phyloP scores from a whole-genome alignment of 306 rosid species.

The Quercus bicolor region DNA sequence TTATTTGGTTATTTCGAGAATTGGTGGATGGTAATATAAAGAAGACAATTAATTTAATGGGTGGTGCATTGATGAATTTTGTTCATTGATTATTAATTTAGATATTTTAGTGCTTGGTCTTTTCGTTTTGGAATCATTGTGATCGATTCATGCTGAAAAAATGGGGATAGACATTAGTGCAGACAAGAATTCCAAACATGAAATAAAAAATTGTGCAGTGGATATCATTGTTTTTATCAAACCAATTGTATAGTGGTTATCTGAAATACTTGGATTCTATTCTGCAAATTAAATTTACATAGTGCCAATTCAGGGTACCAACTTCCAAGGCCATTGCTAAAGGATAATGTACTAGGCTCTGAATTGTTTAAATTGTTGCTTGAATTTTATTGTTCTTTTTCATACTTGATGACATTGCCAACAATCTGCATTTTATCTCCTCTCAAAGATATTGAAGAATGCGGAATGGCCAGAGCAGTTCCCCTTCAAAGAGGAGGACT shows the following conservation, averaged over 20 bases:
- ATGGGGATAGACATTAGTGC: not conserved
- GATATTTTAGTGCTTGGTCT: not conserved
- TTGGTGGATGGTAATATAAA: not conserved
- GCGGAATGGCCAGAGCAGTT: constrained; percentile 73
- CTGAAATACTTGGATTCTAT: not conserved
- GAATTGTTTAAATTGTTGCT: constrained; percentile 1
- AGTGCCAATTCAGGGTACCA: not conserved
- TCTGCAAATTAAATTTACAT: not conserved
- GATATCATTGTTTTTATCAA: not conserved
- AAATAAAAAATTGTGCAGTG: not conserved
- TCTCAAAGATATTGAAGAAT: constrained; percentile 54
- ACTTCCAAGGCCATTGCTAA: not conserved
- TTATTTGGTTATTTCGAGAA: not conserved
- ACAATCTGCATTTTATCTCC: not conserved
- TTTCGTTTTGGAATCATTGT: not conserved
- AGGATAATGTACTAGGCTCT: not conserved
- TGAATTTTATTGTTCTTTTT: not conserved
- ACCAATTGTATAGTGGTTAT: too few species aligned
- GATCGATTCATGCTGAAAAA: not conserved
- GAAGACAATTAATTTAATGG: not conserved
- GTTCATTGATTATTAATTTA: not conserved
- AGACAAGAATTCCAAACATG: not conserved
- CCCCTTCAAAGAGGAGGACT: constrained; percentile 77
- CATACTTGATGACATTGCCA: not conserved
- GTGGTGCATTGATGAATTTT: not conserved